phyloP scores from a whole-genome alignment of 345 rosid species.

The Populus pruinosa region DNA sequence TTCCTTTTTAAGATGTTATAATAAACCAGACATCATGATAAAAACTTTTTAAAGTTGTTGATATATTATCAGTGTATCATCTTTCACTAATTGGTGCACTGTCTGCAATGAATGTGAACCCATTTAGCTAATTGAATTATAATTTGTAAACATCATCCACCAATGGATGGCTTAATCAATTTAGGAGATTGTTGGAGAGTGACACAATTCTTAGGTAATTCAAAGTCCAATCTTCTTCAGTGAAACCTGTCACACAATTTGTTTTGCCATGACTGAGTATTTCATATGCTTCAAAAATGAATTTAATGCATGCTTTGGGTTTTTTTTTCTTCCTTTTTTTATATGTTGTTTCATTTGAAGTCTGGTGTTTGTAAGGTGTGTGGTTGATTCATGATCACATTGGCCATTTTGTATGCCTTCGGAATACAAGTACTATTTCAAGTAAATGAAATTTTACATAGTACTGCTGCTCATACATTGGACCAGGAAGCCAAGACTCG shows the following conservation, averaged over 20 bases:
- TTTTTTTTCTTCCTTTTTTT: neutral
- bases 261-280: neutral
- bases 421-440: neutral
- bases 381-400: neutral
- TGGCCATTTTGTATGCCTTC: neutral
- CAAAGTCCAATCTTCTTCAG: neutral
- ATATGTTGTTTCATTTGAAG: neutral
- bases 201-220: neutral
- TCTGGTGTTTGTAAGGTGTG: neutral
- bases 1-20: neutral
- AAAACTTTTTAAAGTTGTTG: neutral
- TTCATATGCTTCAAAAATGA: neutral
- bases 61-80: neutral
- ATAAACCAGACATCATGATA: neutral
- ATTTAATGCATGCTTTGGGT: neutral
- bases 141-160: neutral
- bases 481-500: neutral
- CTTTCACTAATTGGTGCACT: neutral
- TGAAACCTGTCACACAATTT: neutral
- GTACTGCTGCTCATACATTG: neutral
- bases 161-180: neutral
- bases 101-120: neutral
- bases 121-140: neutral
- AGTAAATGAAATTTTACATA: neutral
- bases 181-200: neutral